phyloP scores from a whole-genome alignment of 2,329 filamentous ascomycete species.

The Epichloe gansuensis region DNA sequence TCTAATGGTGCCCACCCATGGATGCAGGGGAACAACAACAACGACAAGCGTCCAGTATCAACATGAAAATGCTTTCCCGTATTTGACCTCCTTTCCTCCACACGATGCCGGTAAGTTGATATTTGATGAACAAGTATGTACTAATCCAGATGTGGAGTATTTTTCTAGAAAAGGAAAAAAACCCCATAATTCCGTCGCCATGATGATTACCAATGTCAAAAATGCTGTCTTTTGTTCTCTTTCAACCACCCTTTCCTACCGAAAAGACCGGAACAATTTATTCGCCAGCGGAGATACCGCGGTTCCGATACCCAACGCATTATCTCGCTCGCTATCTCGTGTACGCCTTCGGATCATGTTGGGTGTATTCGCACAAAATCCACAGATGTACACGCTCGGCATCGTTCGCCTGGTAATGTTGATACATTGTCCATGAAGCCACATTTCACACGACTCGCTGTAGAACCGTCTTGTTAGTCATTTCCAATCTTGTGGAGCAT shows the following conservation, averaged over 20 bases:
- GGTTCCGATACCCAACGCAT: slow-evolving; percentile 20
- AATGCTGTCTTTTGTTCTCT: neutral
- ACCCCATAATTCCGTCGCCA: neutral
- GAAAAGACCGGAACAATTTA: slow-evolving; percentile 31
- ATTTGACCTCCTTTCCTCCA: neutral
- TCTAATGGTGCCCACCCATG: neutral
- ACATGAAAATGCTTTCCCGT: neutral
- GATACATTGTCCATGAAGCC: slow-evolving; percentile 51
- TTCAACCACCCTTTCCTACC: slow-evolving; percentile 16
- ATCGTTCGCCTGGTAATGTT: slow-evolving; percentile 45
- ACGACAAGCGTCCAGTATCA: neutral
- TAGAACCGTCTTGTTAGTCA: neutral
- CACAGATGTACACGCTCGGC: slow-evolving; percentile 50
- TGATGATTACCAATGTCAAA: neutral
- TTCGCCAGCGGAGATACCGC: slow-evolving; percentile 28
- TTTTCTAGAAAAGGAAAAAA: neutral
- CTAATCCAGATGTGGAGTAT: too few species aligned
- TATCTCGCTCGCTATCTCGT: slow-evolving; percentile 28
- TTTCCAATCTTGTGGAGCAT: neutral
- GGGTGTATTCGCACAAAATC: slow-evolving; percentile 49
- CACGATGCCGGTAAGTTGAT: too few species aligned
- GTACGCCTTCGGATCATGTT: slow-evolving; percentile 37
- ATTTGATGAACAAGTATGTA: too few species aligned
- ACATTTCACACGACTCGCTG: slow-evolving; percentile 54
- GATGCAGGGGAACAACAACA: neutral